phyloP scores from a whole-genome alignment of 495 filamentous ascomycete species.

The Hamigera avellanea region DNA sequence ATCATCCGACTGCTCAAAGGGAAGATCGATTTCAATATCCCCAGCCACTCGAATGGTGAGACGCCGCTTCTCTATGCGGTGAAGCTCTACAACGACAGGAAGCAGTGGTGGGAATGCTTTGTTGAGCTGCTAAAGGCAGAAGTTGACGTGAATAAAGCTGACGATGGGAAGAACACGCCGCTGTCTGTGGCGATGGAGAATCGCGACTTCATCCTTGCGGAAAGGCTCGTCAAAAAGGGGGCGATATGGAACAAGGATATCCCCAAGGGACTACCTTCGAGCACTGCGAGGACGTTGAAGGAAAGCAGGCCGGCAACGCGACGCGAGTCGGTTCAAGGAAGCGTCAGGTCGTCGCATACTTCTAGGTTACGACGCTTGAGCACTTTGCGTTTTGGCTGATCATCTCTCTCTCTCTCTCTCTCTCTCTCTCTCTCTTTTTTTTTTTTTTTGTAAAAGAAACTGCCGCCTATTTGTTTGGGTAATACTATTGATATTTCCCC shows the following conservation, averaged over 20 bases:
- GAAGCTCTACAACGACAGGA: not conserved
- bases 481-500: too few relatives aligned
- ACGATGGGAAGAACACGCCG: not conserved
- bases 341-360: too few relatives aligned
- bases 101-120: constrained; percentile 1
- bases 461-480: too few relatives aligned
- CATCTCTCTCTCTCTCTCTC: too few relatives aligned
- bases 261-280: too few relatives aligned
- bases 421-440: too few relatives aligned
- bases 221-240: not conserved
- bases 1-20: constrained; percentile 1
- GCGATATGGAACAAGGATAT: not conserved
- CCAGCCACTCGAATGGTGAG: not conserved
- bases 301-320: too few relatives aligned
- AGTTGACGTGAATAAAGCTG: constrained; percentile 1
- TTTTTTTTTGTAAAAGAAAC: too few relatives aligned
- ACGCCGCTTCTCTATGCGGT: constrained; percentile 3
- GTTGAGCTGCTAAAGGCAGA: not conserved
- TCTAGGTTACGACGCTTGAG: too few relatives aligned
- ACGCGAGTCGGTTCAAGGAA: too few relatives aligned
- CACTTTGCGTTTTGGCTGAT: too few relatives aligned
- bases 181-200: not conserved
- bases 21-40: constrained; percentile 1
- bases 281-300: too few relatives aligned
- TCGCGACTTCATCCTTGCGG: not conserved